Percentiles rank a stretch among this genome's conserved stretches.
Evolutionary conservation across 352 stramenopile genomes (phyloP).

Genomic region (Globisporangium emineosum): DNA sequence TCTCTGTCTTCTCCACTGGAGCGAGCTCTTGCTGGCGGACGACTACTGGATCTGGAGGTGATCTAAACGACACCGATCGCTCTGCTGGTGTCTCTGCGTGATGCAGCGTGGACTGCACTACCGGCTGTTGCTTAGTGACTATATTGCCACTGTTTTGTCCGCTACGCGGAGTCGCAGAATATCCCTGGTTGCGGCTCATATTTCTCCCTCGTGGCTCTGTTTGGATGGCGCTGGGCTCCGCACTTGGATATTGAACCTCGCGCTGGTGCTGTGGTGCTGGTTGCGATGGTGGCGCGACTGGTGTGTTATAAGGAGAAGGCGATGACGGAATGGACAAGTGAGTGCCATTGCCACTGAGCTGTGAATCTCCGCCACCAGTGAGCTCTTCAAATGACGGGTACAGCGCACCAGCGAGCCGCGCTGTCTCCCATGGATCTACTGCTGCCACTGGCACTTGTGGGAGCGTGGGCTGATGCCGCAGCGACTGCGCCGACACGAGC

Average conservation of each 20-base stretch:
- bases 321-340: background rate
- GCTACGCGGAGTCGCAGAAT: background rate
- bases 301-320: background rate
- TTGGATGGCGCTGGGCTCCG: background rate
- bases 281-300: background rate
- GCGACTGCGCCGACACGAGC: constrained; percentile 7
- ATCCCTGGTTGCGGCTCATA: background rate
- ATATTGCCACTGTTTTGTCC: too few relatives aligned
- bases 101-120: background rate
- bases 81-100: background rate
- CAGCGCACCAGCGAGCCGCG: background rate
- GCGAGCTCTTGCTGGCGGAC: background rate
- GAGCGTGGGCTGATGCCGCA: background rate
- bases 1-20: background rate
- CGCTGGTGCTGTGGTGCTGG: constrained; percentile 7
- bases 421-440: background rate
- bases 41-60: background rate
- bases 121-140: too few relatives aligned
- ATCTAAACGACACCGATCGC: background rate
- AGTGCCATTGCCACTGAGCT: background rate
- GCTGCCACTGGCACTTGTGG: background rate
- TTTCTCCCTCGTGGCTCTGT: background rate
- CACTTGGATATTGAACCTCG: background rate
- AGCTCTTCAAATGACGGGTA: constrained; percentile 6
- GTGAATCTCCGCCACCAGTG: background rate